Evolutionary conservation across 306 rosid species (phyloP).

Genomic region (Comarum palustre): DNA sequence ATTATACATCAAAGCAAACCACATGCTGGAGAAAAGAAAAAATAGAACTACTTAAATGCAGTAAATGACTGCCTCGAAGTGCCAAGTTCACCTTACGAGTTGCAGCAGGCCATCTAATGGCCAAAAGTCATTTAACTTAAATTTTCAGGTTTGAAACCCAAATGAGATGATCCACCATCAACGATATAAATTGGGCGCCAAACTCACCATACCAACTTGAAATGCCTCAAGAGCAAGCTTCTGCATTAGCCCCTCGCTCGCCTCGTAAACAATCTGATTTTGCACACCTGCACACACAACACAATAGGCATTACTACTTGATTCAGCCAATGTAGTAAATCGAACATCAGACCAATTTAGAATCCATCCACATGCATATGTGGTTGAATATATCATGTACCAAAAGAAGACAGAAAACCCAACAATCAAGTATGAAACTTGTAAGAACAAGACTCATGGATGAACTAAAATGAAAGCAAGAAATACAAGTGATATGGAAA

Average conservation of each 20-base stretch:
- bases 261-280: constrained; percentile 57
- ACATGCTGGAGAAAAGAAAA: not conserved
- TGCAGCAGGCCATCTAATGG: not conserved
- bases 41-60: not conserved
- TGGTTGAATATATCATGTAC: not conserved
- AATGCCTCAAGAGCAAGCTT: constrained; percentile 74
- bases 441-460: not conserved
- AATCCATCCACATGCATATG: not conserved
- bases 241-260: constrained; percentile 65
- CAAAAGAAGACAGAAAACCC: not conserved
- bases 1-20: not conserved
- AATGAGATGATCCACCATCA: not conserved
- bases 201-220: constrained; percentile 62
- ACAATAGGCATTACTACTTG: not conserved
- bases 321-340: too few relatives aligned
- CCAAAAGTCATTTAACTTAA: not conserved
- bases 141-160: not conserved
- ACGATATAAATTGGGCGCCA: not conserved
- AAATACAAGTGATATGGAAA: too few relatives aligned
- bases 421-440: not conserved
- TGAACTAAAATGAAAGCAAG: not conserved
- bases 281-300: constrained; percentile 42
- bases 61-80: not conserved
- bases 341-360: not conserved
- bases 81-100: not conserved